phyloP scores from a whole-genome alignment of 2,329 filamentous ascomycete species.

The Fusarium tuaranense region DNA sequence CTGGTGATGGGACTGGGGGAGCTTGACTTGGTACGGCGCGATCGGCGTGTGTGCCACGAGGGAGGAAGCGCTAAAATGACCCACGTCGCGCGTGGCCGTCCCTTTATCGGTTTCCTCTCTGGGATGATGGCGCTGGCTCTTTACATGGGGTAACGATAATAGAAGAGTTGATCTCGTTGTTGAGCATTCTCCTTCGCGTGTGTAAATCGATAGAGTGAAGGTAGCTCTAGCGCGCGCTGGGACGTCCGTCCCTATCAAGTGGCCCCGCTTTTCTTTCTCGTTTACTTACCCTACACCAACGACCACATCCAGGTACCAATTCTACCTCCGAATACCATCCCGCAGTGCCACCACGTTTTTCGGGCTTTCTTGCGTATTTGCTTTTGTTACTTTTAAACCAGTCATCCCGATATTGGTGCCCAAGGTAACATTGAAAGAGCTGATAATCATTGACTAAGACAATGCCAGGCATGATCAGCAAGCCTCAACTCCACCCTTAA shows the following conservation, averaged over 20 bases:
- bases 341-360: not conserved
- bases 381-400: not conserved
- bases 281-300: constrained; percentile 21
- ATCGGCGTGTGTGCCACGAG: constrained; percentile 9
- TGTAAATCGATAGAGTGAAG: not conserved
- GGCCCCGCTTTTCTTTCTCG: not conserved
- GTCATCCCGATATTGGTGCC: not conserved
- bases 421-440: not conserved
- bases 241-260: not conserved
- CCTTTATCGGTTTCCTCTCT: not conserved
- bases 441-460: not conserved
- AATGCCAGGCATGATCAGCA: not conserved
- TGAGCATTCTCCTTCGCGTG: not conserved
- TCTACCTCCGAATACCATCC: not conserved
- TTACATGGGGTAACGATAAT: not conserved
- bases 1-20: not conserved
- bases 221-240: not conserved
- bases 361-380: not conserved
- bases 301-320: not conserved
- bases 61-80: constrained; percentile 1
- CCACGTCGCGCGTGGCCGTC: not conserved
- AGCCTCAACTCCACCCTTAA: not conserved
- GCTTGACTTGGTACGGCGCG: not conserved
- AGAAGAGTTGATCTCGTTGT: not conserved
- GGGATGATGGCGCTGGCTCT: not conserved